Evolutionary conservation across 768 basidiomycete species (phyloP).

Genomic region (Auricularia heimuer): DNA sequence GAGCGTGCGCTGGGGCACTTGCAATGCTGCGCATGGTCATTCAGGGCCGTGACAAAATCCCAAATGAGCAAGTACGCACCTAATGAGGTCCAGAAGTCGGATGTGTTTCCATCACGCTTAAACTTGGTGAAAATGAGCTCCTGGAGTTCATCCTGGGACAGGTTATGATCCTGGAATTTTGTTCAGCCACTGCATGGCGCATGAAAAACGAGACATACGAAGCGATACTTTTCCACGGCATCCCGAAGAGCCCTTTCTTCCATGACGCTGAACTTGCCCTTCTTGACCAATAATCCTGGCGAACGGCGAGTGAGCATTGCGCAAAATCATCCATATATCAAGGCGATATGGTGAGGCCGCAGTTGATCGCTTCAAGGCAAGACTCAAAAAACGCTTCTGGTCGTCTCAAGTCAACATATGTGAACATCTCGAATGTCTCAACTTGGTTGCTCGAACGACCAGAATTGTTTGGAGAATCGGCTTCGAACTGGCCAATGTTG

Average conservation of each 20-base stretch:
- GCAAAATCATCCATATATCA: no score
- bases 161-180: conserved; percentile 34
- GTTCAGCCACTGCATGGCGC: no score
- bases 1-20: conserved; percentile 67
- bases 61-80: conserved; percentile 44
- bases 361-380: no score
- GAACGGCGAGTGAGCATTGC: conserved; percentile 3
- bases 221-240: conserved; percentile 56
- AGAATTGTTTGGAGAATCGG: no score
- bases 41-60: conserved; percentile 1
- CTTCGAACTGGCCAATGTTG: not conserved
- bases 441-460: no score
- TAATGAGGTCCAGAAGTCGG: conserved; percentile 65
- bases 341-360: no score
- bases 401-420: no score
- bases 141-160: conserved; percentile 45
- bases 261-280: conserved; percentile 76
- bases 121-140: conserved; percentile 51
- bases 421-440: no score
- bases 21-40: conserved; percentile 37
- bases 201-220: conserved; percentile 30
- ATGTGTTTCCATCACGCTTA: conserved; percentile 47
- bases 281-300: conserved; percentile 74
- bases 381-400: no score
- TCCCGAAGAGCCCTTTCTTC: conserved; percentile 57